Conservation (phyloP, 345 rosid genomes). For the Psidium guajava region DNA sequence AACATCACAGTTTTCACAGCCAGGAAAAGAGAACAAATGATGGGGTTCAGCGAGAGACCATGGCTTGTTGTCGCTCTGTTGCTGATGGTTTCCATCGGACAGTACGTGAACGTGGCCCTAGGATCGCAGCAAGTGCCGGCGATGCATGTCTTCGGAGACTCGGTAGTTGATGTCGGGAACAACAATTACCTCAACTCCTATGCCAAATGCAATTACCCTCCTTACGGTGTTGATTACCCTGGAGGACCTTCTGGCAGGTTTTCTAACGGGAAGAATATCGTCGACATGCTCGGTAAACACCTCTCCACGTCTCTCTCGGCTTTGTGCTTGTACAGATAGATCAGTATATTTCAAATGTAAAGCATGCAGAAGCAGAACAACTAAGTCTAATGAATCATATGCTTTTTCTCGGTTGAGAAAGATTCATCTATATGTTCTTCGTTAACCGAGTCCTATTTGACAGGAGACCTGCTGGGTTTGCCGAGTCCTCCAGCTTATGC, state of each 20-base stretch:
- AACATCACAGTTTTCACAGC: neutral
- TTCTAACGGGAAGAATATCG: conserved; percentile 59
- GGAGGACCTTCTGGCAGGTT: conserved; percentile 69
- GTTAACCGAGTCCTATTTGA: neutral
- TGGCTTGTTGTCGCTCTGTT: neutral
- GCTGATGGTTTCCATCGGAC: neutral
- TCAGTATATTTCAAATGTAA: neutral
- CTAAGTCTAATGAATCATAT: neutral
- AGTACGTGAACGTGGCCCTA: neutral
- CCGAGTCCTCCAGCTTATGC: conserved; percentile 56
- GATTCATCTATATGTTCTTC: neutral
- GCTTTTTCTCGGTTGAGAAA: neutral
- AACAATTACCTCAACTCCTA: conserved; percentile 55
- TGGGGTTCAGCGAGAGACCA: neutral
- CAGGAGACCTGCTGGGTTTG: conserved; percentile 55
- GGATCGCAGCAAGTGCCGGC: conserved; percentile 41
- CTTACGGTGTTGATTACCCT: conserved; percentile 74
- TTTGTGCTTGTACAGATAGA: neutral
- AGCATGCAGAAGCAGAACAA: neutral
- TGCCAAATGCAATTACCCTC: conserved; percentile 62
- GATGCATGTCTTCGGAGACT: conserved; percentile 83
- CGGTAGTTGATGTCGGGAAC: conserved; percentile 73
- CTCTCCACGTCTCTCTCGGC: neutral
- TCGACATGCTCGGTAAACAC: conserved; percentile 51
- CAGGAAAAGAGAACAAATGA: neutral